phyloP scores from a whole-genome alignment of 257 asterid species.

The Solanum chmielewskii region DNA sequence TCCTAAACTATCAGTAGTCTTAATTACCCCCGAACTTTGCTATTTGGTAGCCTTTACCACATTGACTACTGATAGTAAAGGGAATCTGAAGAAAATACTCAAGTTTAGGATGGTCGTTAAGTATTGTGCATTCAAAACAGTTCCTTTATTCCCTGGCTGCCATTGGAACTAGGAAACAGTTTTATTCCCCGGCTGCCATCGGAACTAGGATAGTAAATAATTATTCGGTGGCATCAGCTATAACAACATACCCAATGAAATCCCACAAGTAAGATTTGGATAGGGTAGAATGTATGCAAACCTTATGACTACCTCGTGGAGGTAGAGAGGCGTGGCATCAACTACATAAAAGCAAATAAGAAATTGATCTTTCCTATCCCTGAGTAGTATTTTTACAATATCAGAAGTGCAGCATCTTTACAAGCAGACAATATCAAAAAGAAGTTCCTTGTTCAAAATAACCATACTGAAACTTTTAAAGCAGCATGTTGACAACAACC shows the following conservation, averaged over 20 bases:
- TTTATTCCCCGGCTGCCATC: constrained; percentile 87
- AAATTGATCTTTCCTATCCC: not conserved
- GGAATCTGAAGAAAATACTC: not conserved
- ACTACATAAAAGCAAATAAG: constrained; percentile 37
- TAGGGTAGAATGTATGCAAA: not conserved
- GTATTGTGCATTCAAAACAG: not conserved
- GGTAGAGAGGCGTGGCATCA: constrained; percentile 17
- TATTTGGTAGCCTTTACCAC: not conserved
- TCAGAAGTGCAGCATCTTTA: not conserved
- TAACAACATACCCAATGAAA: not conserved
- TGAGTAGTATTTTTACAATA: not conserved
- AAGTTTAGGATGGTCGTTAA: not conserved
- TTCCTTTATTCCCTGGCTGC: constrained; percentile 79
- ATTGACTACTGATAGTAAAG: not conserved
- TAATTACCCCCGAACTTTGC: not conserved
- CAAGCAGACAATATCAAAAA: not conserved
- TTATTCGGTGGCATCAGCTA: constrained; percentile 46
- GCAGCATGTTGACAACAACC: not conserved
- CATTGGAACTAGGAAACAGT: constrained; percentile 75
- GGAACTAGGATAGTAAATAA: constrained; percentile 92
- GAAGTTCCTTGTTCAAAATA: not conserved
- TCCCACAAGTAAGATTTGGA: not conserved
- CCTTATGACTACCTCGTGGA: not conserved
- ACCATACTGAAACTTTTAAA: not conserved
- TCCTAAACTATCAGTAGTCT: not conserved